phyloP scores from a whole-genome alignment of 495 filamentous ascomycete genomes.

The Podospora pseudoanserina region DNA sequence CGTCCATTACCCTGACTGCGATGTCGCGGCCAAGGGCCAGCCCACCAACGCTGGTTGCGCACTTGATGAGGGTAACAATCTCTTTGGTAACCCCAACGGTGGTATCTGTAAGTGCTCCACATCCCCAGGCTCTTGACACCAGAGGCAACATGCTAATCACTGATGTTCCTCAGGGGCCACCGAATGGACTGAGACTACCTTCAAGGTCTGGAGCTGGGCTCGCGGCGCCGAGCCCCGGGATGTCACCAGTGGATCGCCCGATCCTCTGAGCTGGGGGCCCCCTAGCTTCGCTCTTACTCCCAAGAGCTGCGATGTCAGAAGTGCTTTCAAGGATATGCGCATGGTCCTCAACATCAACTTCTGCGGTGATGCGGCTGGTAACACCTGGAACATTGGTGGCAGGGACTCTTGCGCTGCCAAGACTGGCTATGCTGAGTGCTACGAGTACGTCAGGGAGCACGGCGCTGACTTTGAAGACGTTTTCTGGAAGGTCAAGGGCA shows the following conservation, averaged over 20 bases:
- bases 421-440: conserved; percentile 41
- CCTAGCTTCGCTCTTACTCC: conserved; percentile 54
- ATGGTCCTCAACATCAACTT: conserved; percentile 50
- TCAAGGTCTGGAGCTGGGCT: conserved; percentile 75
- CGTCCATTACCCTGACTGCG: conserved; percentile 54
- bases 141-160: not conserved
- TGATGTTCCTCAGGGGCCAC: conserved; percentile 50
- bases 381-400: conserved; percentile 25
- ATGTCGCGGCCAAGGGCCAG: conserved; percentile 37
- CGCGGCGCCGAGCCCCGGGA: conserved; percentile 44
- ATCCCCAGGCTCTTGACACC: not conserved
- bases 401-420: conserved; percentile 19
- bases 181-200: conserved; percentile 60
- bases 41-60: conserved; percentile 36
- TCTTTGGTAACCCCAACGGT: conserved; percentile 57
- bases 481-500: conserved; percentile 55
- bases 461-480: conserved; percentile 52
- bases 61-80: conserved; percentile 47
- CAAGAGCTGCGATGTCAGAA: conserved; percentile 41
- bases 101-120: conserved; percentile 49
- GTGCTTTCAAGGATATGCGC: conserved; percentile 44
- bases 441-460: conserved; percentile 56
- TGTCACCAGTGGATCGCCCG: conserved; percentile 55
- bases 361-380: conserved; percentile 45
- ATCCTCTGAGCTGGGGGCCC: conserved; percentile 59